phyloP scores from a whole-genome alignment of 2,329 filamentous ascomycete species.

The Fusarium penzigii region DNA sequence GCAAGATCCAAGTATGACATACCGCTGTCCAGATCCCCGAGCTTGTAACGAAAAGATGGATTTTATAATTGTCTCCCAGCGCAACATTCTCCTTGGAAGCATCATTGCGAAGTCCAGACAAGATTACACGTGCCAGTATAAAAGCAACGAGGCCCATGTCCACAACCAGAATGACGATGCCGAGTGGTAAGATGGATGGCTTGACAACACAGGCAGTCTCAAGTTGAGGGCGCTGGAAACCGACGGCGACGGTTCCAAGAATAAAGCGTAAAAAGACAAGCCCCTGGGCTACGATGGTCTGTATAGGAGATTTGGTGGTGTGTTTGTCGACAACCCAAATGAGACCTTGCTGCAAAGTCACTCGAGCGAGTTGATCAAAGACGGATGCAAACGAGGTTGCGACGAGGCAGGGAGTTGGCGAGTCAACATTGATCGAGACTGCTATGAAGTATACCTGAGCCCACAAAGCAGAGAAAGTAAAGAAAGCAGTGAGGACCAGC shows the following conservation, averaged over 20 bases:
- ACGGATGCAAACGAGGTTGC: conserved; percentile 52
- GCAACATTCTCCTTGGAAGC: conserved; percentile 29
- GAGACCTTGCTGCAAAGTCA: conserved; percentile 55
- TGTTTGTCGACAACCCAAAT: conserved; percentile 50
- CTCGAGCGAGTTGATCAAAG: conserved; percentile 59
- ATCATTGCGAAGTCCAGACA: conserved; percentile 36
- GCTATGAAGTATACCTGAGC: conserved; percentile 53
- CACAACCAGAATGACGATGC: conserved; percentile 45
- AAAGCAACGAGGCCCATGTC: conserved; percentile 48
- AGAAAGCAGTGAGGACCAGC: conserved; percentile 62
- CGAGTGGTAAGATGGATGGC: conserved; percentile 46
- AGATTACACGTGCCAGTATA: conserved; percentile 44
- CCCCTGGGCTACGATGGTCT: conserved; percentile 45
- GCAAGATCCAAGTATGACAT: conserved; percentile 29
- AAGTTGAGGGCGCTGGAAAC: conserved; percentile 54
- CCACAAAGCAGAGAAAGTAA: conserved; percentile 54
- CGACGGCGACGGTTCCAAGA: conserved; percentile 56
- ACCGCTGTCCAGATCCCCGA: conserved; percentile 57
- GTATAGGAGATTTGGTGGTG: conserved; percentile 37
- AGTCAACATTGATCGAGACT: conserved; percentile 46
- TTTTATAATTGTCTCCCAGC: conserved; percentile 39
- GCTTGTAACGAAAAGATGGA: conserved; percentile 44
- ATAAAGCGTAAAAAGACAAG: conserved; percentile 50
- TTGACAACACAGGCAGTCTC: conserved; percentile 53
- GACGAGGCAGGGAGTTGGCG: conserved; percentile 50